A percentile compares a stretch with the other conserved stretches of the same genome.
phyloP scores from a whole-genome alignment of 2,329 filamentous ascomycete species.

The Verticillium albo-atrum region DNA sequence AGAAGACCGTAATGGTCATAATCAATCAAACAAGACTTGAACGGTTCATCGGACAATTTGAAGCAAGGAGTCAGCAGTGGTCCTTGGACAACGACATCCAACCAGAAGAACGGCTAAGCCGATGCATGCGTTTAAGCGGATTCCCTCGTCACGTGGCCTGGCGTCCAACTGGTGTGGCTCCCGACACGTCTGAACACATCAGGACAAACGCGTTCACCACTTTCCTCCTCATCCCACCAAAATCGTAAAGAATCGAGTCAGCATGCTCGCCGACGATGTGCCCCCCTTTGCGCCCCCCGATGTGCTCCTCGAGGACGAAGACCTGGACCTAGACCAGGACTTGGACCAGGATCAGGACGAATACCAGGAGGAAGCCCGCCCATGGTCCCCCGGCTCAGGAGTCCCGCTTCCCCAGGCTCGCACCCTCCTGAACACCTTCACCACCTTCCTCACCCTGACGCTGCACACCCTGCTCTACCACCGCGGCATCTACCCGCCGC shows the following conservation, averaged over 20 bases:
- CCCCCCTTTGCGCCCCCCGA: no score
- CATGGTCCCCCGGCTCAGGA: background rate
- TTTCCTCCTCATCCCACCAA: background rate
- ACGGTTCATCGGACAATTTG: no score
- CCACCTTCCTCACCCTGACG: slow-evolving; percentile 74
- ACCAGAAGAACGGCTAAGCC: background rate
- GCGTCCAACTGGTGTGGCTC: background rate
- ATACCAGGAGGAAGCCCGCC: background rate
- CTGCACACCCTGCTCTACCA: slow-evolving; percentile 85
- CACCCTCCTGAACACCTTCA: slow-evolving; percentile 64
- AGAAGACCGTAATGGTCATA: no score
- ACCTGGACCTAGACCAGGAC: no score
- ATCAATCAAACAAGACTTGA: no score
- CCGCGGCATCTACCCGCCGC: slow-evolving; percentile 70
- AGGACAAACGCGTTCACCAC: background rate
- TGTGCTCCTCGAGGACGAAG: no score
- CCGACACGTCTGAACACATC: background rate
- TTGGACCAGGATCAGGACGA: no score
- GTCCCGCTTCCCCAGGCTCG: slow-evolving; percentile 38
- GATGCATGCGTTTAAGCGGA: background rate
- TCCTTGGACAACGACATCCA: no score
- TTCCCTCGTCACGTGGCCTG: background rate
- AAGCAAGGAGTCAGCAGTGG: no score
- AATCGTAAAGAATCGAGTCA: no score
- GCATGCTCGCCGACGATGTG: background rate